Conservation (phyloP, 2,329 filamentous ascomycete genomes). For the Chaetomium sp. region DNA sequence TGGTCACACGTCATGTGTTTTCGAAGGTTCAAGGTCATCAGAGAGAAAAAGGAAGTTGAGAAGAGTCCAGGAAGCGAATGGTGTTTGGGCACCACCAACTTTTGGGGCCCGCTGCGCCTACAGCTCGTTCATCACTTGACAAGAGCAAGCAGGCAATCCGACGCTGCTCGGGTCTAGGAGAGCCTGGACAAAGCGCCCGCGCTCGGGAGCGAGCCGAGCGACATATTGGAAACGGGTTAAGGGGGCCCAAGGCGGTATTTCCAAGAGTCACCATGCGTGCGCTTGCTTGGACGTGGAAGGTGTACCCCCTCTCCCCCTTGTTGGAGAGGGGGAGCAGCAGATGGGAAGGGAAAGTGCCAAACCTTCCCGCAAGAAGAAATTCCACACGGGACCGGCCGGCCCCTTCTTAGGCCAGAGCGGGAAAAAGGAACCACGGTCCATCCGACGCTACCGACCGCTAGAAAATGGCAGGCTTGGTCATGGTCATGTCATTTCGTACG, state of each 20-base stretch:
- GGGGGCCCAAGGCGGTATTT: constrained; percentile 29
- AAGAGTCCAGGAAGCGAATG: constrained; percentile 20
- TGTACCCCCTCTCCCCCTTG: constrained; percentile 28
- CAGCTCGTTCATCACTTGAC: constrained; percentile 31
- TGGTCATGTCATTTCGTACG: constrained; percentile 36
- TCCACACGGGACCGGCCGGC: constrained; percentile 35
- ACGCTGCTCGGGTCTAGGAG: constrained; percentile 24
- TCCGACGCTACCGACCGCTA: constrained; percentile 28
- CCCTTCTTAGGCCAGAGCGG: constrained; percentile 36
- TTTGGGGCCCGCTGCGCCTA: constrained; percentile 31
- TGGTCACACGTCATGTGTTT: constrained; percentile 34
- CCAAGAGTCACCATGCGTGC: constrained; percentile 30
- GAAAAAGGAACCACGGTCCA: constrained; percentile 28
- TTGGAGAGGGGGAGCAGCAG: constrained; percentile 17
- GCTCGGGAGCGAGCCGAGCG: constrained; percentile 29
- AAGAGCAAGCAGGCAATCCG: constrained; percentile 30
- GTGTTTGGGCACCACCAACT: constrained; percentile 26
- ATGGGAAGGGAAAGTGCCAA: constrained; percentile 35
- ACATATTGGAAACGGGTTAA: constrained; percentile 35
- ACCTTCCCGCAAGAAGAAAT: constrained; percentile 39
- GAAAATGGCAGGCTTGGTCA: constrained; percentile 36
- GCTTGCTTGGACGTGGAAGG: constrained; percentile 31
- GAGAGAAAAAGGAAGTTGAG: constrained; percentile 31
- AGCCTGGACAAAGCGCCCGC: constrained; percentile 31
- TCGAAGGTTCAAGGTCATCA: background rate